Percentiles rank a stretch among this genome's conserved stretches.
Conservation (phyloP, 1,284 basidiomycete genomes). For the Hypsizygus ulmarius region DNA sequence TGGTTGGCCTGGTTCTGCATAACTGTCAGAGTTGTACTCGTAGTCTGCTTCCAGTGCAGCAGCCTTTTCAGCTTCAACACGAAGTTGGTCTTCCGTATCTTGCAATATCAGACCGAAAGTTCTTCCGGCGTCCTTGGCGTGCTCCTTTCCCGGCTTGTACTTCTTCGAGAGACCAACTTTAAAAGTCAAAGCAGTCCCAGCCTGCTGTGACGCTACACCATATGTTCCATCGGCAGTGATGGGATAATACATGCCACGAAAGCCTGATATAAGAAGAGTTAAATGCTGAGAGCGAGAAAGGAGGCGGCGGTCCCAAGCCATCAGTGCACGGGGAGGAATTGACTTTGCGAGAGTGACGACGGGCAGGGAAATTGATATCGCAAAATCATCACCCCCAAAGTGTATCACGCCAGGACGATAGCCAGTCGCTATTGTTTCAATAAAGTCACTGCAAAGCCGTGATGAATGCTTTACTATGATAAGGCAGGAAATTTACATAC, state of each 20-base stretch:
- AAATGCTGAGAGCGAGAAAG: constrained; percentile 50
- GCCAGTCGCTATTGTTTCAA: constrained; percentile 47
- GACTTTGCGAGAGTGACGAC: constrained; percentile 43
- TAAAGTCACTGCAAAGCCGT: constrained; percentile 44
- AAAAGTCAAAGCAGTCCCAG: constrained; percentile 41
- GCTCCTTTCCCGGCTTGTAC: constrained; percentile 54
- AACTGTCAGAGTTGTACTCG: constrained; percentile 25
- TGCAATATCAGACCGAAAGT: constrained; percentile 44
- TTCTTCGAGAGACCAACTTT: constrained; percentile 51
- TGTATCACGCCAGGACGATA: constrained; percentile 55
- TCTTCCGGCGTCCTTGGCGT: constrained; percentile 43
- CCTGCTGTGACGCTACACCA: constrained; percentile 27
- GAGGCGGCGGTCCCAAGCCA: constrained; percentile 63
- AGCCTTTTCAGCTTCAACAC: constrained; percentile 31
- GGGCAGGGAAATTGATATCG: constrained; percentile 53
- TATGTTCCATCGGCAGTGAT: constrained; percentile 41
- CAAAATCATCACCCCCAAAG: constrained; percentile 45
- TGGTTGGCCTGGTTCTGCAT: constrained; percentile 20
- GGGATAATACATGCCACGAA: constrained; percentile 49
- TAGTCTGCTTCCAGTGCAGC: constrained; percentile 26
- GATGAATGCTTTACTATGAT: not conserved
- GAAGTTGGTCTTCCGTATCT: constrained; percentile 41
- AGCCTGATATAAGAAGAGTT: constrained; percentile 57
- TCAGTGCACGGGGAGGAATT: constrained; percentile 52
- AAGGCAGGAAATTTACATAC: constrained; percentile 14